Evolutionary conservation across 176 grass and related monocot genomes (phyloP).

Genomic region (Aegilops speltoides): DNA sequence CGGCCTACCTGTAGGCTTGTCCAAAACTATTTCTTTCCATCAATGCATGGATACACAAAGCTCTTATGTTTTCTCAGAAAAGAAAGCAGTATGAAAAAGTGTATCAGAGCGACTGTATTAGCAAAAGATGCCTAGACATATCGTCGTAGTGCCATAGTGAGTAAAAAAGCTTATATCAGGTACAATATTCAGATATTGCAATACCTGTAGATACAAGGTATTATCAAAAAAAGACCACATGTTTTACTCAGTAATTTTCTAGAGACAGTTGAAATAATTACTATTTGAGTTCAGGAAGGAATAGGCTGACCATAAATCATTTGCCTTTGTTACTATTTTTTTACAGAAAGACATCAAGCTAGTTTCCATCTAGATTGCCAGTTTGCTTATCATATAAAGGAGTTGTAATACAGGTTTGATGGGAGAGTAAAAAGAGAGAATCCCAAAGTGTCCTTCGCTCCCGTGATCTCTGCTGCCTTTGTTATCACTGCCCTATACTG

Average conservation of each 20-base stretch:
- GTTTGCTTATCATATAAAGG: neutral
- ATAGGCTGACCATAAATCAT: neutral
- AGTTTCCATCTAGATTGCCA: neutral
- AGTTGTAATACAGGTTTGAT: neutral
- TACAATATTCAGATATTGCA: slow-evolving; percentile 3
- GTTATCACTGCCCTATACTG: neutral
- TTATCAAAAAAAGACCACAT: neutral
- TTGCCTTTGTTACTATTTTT: neutral
- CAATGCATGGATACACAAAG: too few species aligned
- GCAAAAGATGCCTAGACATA: slow-evolving; percentile 19
- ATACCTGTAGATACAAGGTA: neutral
- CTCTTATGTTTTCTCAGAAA: too few species aligned
- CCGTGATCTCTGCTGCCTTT: neutral
- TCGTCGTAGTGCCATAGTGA: neutral
- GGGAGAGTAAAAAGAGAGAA: neutral
- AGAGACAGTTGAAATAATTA: neutral
- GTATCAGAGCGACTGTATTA: slow-evolving; percentile 14
- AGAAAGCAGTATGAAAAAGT: neutral
- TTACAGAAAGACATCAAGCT: neutral
- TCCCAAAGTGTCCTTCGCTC: neutral
- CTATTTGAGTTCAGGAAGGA: neutral
- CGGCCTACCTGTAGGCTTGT: neutral
- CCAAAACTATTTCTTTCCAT: neutral
- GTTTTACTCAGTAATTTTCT: neutral
- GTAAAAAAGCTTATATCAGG: neutral